phyloP scores from a whole-genome alignment of 768 basidiomycete genomes.

The Cystobasidium ongulense region DNA sequence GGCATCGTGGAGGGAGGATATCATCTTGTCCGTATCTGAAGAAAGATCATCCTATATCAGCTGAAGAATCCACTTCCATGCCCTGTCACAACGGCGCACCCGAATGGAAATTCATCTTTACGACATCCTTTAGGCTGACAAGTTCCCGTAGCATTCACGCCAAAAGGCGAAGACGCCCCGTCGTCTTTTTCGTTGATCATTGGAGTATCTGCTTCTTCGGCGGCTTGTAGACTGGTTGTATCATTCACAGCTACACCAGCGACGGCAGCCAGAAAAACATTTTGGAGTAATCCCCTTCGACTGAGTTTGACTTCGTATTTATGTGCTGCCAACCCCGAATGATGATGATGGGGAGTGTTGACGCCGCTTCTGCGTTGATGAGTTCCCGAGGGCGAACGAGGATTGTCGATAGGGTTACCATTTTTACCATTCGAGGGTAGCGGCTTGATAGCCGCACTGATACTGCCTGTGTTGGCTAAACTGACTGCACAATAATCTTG shows the following conservation, averaged over 20 bases:
- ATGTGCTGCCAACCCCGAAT: neutral
- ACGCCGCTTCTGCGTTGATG: neutral
- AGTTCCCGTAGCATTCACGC: slow-evolving; percentile 44
- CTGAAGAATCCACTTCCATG: too few species aligned
- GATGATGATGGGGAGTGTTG: neutral
- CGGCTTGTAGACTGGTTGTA: neutral
- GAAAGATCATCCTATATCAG: neutral
- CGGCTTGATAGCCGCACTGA: neutral
- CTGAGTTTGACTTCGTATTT: neutral
- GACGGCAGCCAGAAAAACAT: slow-evolving; percentile 8
- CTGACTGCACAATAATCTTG: slow-evolving; percentile 56
- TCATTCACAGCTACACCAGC: neutral
- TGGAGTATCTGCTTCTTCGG: neutral
- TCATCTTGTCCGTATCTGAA: slow-evolving; percentile 33
- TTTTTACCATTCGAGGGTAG: neutral
- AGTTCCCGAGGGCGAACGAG: too few species aligned
- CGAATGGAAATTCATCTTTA: slow-evolving; percentile 68
- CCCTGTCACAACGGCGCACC: slow-evolving; percentile 48
- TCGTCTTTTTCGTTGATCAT: neutral
- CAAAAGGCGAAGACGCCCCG: neutral
- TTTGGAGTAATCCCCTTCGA: neutral
- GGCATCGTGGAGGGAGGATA: slow-evolving; percentile 57
- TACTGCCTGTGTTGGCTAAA: neutral
- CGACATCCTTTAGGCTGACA: slow-evolving; percentile 66
- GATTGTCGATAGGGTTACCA: too few species aligned